Conservation (phyloP, 1,139 yeast species). For the Yamadazyma diospyri region DNA sequence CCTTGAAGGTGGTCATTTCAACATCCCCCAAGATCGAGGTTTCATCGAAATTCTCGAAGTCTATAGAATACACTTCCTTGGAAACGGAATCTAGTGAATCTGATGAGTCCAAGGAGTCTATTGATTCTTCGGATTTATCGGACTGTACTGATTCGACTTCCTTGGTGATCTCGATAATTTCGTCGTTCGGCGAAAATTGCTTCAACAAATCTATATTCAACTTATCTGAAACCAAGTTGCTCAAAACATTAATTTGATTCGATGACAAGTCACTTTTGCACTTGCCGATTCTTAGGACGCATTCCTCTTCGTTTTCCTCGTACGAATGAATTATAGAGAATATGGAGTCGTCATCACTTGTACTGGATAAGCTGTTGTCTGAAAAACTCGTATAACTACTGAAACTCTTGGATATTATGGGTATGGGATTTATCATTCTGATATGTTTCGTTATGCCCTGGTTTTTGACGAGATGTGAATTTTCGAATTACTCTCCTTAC, state of each 20-base stretch:
- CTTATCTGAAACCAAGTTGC: constrained; percentile 4
- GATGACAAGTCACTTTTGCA: background rate
- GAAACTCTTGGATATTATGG: background rate
- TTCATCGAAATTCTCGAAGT: background rate
- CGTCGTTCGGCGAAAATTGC: background rate
- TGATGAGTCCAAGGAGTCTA: background rate
- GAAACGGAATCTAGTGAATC: too few species aligned
- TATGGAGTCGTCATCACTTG: constrained; percentile 12
- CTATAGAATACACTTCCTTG: too few species aligned
- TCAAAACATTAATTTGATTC: constrained; percentile 3
- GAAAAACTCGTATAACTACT: constrained; percentile 2
- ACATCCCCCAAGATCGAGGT: background rate
- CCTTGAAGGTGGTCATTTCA: constrained; percentile 8
- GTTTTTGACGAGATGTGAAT: too few species aligned
- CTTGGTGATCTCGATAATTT: background rate
- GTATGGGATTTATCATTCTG: constrained; percentile 1
- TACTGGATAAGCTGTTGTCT: constrained; percentile 4
- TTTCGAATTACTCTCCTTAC: too few species aligned
- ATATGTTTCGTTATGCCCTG: too few species aligned
- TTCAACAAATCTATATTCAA: constrained; percentile 2
- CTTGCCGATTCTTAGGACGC: constrained; percentile 2
- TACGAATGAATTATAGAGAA: constrained; percentile 10
- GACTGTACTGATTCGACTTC: constrained; percentile 1
- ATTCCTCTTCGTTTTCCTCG: constrained; percentile 6
- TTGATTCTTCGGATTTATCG: background rate